These are phyloP conservation scores for Fusarium napiforme DNA, from an alignment of 2,329 filamentous ascomycete species.

Conservation along the genomic window DNA sequence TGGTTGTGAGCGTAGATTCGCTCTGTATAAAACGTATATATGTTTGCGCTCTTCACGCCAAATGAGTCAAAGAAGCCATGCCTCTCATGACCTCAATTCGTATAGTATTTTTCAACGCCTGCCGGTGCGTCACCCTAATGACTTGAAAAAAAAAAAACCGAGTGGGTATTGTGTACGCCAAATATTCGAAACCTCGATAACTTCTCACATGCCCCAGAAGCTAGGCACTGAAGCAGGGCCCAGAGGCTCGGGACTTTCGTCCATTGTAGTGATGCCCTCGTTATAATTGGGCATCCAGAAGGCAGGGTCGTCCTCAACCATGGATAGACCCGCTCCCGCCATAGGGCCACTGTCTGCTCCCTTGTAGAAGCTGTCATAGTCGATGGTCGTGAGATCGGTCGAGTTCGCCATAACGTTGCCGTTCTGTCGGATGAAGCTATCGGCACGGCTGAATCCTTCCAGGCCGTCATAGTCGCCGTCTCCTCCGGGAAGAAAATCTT, in stretches of 20 bases:
- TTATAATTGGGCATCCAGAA: conserved; percentile 63
- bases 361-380: conserved; percentile 67
- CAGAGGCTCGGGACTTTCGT: conserved; percentile 51
- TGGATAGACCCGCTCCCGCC: conserved; percentile 56
- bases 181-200: conserved; percentile 33
- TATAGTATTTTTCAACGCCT: conserved; percentile 44
- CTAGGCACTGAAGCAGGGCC: conserved; percentile 47
- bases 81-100: conserved; percentile 29
- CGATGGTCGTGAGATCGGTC: conserved; percentile 61
- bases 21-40: conserved; percentile 44
- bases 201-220: conserved; percentile 52
- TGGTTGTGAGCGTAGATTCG: conserved; percentile 35
- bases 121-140: conserved; percentile 38
- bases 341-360: conserved; percentile 55
- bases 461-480: conserved; percentile 61
- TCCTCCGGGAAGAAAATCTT: conserved; percentile 64
- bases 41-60: conserved; percentile 39
- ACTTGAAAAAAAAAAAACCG: conserved; percentile 41
- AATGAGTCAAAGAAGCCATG: conserved; percentile 37
- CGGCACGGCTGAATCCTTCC: conserved; percentile 51
- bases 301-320: conserved; percentile 63
- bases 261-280: conserved; percentile 50
- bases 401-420: conserved; percentile 54
- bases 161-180: conserved; percentile 49
- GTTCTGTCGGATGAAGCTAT: conserved; percentile 59